Conservation (phyloP, 345 rosid species). For the Eucalyptus brandiana region DNA sequence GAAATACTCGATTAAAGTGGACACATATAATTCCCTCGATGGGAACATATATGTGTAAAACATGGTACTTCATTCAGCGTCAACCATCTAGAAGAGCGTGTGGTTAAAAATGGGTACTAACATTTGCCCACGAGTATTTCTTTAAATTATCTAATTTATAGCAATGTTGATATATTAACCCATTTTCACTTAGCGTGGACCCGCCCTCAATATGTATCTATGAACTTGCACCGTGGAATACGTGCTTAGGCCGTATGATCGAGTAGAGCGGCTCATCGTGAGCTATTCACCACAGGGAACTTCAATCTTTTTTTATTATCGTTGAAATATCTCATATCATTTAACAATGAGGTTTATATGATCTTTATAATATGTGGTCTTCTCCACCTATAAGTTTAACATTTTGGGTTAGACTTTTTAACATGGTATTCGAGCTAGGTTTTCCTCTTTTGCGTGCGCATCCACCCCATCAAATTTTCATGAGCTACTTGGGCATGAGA, state of each 20-base stretch:
- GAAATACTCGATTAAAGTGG: background rate
- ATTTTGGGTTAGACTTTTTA: background rate
- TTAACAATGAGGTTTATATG: background rate
- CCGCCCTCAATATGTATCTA: background rate
- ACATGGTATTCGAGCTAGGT: background rate
- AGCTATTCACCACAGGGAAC: background rate
- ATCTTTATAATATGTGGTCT: background rate
- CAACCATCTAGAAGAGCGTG: background rate
- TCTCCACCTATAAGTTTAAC: background rate
- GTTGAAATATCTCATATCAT: rapidly evolving
- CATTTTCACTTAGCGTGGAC: background rate
- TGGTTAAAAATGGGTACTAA: background rate
- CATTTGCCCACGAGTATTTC: background rate
- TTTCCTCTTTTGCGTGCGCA: rapidly evolving
- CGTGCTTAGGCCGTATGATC: background rate
- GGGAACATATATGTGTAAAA: background rate
- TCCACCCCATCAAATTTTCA: background rate
- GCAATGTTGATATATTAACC: background rate
- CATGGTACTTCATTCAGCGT: background rate
- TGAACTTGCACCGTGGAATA: background rate
- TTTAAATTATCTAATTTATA: background rate
- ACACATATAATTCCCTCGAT: background rate
- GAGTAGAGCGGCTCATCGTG: background rate
- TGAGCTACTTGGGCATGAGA: background rate
- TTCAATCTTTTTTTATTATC: background rate